phyloP scores from a whole-genome alignment of 169 alveolate species.

The Pseudocohnilembus persalinus region DNA sequence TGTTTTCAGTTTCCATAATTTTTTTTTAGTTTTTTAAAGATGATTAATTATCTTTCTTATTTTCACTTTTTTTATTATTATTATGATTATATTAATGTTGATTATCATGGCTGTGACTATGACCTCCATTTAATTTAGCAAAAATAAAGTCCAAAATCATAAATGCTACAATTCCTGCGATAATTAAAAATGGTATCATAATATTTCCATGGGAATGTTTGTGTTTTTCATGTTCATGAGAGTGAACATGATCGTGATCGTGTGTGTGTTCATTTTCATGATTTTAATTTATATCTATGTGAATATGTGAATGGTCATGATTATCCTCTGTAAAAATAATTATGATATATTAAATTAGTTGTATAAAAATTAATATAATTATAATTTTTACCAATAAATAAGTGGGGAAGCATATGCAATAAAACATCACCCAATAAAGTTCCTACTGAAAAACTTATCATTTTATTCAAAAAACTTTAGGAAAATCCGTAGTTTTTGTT shows the following conservation, averaged over 20 bases:
- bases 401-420: constrained; percentile 76
- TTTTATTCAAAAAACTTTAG: constrained; percentile 43
- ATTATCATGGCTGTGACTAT: constrained; percentile 10
- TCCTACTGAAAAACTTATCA: constrained; percentile 80
- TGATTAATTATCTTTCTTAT: background rate
- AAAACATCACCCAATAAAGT: constrained; percentile 84
- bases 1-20: constrained; percentile 3
- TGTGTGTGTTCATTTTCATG: constrained; percentile 26
- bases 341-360: background rate
- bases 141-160: constrained; percentile 29
- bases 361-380: background rate
- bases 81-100: constrained; percentile 12
- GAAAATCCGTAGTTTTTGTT: constrained; percentile 8
- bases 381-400: background rate
- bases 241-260: constrained; percentile 32
- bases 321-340: background rate
- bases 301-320: constrained; percentile 22
- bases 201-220: constrained; percentile 29
- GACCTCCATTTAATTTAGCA: background rate
- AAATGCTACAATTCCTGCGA: constrained; percentile 34
- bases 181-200: background rate
- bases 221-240: constrained; percentile 45
- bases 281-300: constrained; percentile 16
- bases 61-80: background rate
- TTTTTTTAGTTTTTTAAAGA: background rate